These are phyloP conservation scores for Trametes coccinea DNA, from an alignment of 768 basidiomycete species.

Conservation along the genomic window DNA sequence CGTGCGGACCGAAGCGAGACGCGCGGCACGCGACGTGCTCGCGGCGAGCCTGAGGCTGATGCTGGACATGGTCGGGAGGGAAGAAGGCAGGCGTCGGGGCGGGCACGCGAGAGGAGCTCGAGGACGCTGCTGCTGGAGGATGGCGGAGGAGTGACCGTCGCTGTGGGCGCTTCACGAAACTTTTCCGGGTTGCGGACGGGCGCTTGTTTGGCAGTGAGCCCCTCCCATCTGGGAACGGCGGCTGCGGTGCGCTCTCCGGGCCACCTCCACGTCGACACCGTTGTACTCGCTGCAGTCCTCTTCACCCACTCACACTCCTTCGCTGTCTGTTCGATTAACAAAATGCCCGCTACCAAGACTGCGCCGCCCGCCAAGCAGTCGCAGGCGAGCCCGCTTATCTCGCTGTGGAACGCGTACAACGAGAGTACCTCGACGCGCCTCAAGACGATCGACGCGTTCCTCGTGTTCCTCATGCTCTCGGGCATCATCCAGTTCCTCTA, in stretches of 20 bases:
- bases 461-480: conserved; percentile 88
- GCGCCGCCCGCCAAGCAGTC: conserved; percentile 27
- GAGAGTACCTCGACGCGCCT: conserved; percentile 78
- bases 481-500: conserved; percentile 91
- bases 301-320: conserved; percentile 14
- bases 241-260: conserved; percentile 15
- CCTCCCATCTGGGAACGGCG: conserved; percentile 1
- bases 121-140: not conserved
- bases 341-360: conserved; percentile 42
- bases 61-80: conserved; percentile 19
- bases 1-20: conserved; percentile 14
- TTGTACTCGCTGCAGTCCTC: not conserved
- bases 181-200: conserved; percentile 21
- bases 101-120: conserved; percentile 10
- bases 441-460: conserved; percentile 92
- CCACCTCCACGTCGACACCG: conserved; percentile 27
- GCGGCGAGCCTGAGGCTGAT: conserved; percentile 22
- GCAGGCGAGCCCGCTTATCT: conserved; percentile 41
- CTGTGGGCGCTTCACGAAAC: conserved; percentile 24
- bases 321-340: conserved; percentile 1
- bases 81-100: not conserved
- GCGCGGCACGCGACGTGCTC: conserved; percentile 18
- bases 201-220: conserved; percentile 2
- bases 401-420: conserved; percentile 77
- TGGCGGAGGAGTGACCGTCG: conserved; percentile 6